Evolutionary conservation across 176 grass and related monocot species (phyloP).

Genomic region (Typha latifolia): DNA sequence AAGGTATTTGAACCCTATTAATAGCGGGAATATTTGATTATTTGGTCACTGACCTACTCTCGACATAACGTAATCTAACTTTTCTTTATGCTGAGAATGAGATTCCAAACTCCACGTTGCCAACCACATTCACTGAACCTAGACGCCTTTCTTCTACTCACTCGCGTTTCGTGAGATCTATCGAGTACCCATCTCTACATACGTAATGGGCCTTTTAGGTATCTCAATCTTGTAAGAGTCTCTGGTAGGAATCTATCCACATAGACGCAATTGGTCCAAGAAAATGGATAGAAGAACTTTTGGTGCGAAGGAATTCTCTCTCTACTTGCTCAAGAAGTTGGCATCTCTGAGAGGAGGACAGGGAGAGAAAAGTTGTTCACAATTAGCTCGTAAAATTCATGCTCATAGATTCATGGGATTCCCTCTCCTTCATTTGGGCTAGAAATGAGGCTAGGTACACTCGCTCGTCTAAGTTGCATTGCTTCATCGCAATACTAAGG

Average conservation of each 20-base stretch:
- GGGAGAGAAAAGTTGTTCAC: background rate
- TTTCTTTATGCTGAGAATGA: background rate
- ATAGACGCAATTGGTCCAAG: background rate
- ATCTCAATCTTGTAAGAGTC: background rate
- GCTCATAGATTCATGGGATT: background rate
- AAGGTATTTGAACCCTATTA: background rate
- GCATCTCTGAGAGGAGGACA: background rate
- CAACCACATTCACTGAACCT: slow-evolving; percentile 4
- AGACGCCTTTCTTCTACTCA: background rate
- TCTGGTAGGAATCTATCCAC: background rate
- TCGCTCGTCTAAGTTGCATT: background rate
- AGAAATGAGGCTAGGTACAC: background rate
- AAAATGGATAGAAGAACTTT: background rate
- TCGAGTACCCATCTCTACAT: background rate
- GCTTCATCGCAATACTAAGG: background rate
- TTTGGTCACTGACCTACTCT: no score
- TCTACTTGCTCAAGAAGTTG: background rate
- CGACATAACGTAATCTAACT: background rate
- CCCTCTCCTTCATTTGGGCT: background rate
- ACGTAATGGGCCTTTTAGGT: background rate
- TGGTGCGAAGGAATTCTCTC: background rate
- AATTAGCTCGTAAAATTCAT: background rate
- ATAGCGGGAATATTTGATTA: background rate
- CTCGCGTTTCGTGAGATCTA: background rate
- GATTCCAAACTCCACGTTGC: background rate